These are phyloP conservation scores for Solanum chacoense DNA, from an alignment of 305 asterid species.

Conservation along the genomic window DNA sequence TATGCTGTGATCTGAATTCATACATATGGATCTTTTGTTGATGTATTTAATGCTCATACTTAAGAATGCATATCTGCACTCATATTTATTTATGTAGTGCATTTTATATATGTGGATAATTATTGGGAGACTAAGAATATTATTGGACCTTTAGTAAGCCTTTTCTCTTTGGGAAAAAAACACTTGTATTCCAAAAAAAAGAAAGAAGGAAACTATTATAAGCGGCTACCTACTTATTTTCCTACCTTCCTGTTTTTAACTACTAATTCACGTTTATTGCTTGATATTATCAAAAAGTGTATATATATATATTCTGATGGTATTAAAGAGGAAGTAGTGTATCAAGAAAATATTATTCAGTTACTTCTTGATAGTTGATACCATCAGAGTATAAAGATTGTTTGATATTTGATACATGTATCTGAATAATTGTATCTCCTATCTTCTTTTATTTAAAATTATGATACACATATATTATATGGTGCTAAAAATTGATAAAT, in stretches of 20 bases:
- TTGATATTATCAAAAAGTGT: neutral
- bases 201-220: neutral
- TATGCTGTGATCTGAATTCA: conserved; percentile 35
- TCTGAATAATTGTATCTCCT: neutral
- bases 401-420: neutral
- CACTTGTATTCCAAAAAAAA: neutral
- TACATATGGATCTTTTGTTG: neutral
- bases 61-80: neutral
- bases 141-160: neutral
- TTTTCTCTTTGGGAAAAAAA: neutral
- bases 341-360: too few relatives aligned
- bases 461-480: neutral
- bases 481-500: neutral
- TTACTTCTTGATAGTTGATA: too few relatives aligned
- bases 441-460: neutral
- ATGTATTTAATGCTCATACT: neutral
- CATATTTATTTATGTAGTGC: neutral
- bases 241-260: too few relatives aligned
- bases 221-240: neutral
- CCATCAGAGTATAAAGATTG: too few relatives aligned
- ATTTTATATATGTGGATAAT: neutral
- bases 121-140: neutral
- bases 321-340: neutral
- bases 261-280: neutral
- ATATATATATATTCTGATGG: too few relatives aligned